Percentiles rank a stretch among this genome's conserved stretches.
Evolutionary conservation across 352 stramenopile species (phyloP).

Genomic region (Globisporangium rhizosaccharum): DNA sequence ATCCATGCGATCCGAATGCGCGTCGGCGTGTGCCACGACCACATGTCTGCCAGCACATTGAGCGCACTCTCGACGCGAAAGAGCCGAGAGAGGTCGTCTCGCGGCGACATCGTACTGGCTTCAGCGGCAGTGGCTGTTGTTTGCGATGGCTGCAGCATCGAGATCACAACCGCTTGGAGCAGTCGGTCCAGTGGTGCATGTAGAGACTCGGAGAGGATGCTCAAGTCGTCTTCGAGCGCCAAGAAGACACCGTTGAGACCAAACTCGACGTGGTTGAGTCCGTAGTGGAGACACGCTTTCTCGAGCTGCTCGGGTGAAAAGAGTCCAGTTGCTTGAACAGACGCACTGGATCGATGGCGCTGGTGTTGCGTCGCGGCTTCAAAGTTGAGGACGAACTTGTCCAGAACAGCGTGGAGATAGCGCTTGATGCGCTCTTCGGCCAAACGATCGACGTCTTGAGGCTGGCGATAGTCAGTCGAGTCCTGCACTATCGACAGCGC

Average conservation of each 20-base stretch:
- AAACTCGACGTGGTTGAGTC: conserved; percentile 8
- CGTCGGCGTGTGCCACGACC: conserved; percentile 12
- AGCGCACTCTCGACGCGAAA: conserved; percentile 10
- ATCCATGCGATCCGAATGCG: conserved; percentile 13
- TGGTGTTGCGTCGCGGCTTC: not conserved
- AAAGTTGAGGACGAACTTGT: conserved; percentile 5
- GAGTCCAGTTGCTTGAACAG: not conserved
- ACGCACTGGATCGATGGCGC: not conserved
- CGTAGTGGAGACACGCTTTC: conserved; percentile 10
- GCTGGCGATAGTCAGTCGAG: too few relatives aligned
- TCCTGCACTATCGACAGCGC: too few relatives aligned
- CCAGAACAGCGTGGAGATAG: not conserved
- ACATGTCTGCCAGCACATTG: conserved; percentile 14
- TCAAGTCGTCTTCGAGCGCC: conserved; percentile 9
- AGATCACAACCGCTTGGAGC: conserved; percentile 1
- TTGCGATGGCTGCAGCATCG: not conserved
- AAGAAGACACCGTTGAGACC: conserved; percentile 13
- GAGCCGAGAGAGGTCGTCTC: conserved; percentile 4
- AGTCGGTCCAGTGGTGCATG: not conserved
- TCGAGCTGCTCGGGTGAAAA: conserved; percentile 9
- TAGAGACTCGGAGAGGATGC: not conserved
- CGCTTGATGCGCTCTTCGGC: not conserved
- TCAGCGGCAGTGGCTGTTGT: not conserved
- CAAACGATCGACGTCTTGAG: not conserved
- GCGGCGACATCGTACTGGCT: not conserved